Evolutionary conservation across 495 filamentous ascomycete genomes (phyloP).

Genomic region (Copromyces sp.): DNA sequence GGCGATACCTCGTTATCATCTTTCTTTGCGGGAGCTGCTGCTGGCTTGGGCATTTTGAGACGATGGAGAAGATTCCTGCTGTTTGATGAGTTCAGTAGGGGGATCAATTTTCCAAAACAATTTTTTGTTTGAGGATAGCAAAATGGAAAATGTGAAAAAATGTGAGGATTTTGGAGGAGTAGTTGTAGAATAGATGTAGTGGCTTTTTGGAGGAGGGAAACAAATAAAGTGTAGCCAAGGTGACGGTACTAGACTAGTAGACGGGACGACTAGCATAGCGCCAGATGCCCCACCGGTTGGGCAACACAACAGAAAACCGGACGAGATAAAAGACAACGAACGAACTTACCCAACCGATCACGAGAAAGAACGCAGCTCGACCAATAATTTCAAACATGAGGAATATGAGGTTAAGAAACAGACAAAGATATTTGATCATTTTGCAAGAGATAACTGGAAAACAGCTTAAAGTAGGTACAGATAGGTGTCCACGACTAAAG

Average conservation of each 20-base stretch:
- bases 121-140: not conserved
- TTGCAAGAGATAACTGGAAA: not conserved
- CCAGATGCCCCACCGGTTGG: not conserved
- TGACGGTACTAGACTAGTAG: not conserved
- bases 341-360: not conserved
- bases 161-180: not conserved
- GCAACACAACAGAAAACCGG: not conserved
- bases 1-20: conserved; percentile 29
- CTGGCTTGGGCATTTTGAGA: not conserved
- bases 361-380: not conserved
- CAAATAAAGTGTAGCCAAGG: not conserved
- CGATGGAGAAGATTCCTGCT: not conserved
- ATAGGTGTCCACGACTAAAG: not conserved
- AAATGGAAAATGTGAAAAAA: not conserved
- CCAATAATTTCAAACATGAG: not conserved
- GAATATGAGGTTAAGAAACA: not conserved
- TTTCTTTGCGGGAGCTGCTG: not conserved
- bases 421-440: not conserved
- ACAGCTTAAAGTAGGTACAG: not conserved
- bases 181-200: not conserved
- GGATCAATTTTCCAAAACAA: not conserved
- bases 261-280: not conserved
- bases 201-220: not conserved
- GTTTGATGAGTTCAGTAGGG: not conserved
- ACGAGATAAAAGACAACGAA: not conserved